Conservation (phyloP, 2,329 filamentous ascomycete species). For the Tolypocladium ophioglossoides region DNA sequence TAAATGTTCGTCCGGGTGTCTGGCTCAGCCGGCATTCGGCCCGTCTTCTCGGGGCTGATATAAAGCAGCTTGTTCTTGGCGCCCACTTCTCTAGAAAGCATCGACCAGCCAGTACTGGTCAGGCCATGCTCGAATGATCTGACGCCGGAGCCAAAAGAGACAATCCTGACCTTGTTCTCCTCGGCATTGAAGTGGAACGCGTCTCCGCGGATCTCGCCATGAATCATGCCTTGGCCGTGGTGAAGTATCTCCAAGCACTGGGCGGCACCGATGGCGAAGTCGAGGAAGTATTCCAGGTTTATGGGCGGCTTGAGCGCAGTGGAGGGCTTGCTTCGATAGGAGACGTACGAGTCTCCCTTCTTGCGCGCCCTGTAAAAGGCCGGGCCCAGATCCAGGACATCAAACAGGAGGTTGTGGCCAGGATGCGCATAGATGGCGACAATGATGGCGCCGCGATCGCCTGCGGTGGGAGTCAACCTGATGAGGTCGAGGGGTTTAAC, state of each 20-base stretch:
- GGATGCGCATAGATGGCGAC: conserved; percentile 75
- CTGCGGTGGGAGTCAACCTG: conserved; percentile 54
- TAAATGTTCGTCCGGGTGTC: conserved; percentile 92
- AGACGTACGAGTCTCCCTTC: conserved; percentile 38
- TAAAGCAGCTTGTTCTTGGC: conserved; percentile 84
- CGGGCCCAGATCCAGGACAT: conserved; percentile 68
- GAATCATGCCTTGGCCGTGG: conserved; percentile 74
- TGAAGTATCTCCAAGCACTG: conserved; percentile 87
- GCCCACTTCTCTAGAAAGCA: conserved; percentile 70
- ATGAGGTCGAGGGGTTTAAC: conserved; percentile 72
- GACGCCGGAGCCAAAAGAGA: conserved; percentile 78
- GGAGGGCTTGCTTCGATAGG: conserved; percentile 31
- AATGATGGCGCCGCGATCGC: conserved; percentile 60
- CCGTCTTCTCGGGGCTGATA: conserved; percentile 91
- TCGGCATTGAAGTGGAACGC: conserved; percentile 78
- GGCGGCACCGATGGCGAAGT: conserved; percentile 82
- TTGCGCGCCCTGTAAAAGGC: conserved; percentile 53
- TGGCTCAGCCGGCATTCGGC: conserved; percentile 82
- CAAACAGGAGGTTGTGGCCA: conserved; percentile 60
- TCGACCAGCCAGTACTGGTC: conserved; percentile 76
- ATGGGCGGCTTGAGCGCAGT: conserved; percentile 45
- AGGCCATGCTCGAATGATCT: conserved; percentile 86
- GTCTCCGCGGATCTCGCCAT: conserved; percentile 84
- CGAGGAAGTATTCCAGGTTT: conserved; percentile 66
- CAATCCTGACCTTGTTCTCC: conserved; percentile 61